A percentile compares a stretch with the other conserved stretches of the same genome.
Conservation (phyloP, 169 alveolate genomes). For the Besnoitia besnoiti region DNA sequence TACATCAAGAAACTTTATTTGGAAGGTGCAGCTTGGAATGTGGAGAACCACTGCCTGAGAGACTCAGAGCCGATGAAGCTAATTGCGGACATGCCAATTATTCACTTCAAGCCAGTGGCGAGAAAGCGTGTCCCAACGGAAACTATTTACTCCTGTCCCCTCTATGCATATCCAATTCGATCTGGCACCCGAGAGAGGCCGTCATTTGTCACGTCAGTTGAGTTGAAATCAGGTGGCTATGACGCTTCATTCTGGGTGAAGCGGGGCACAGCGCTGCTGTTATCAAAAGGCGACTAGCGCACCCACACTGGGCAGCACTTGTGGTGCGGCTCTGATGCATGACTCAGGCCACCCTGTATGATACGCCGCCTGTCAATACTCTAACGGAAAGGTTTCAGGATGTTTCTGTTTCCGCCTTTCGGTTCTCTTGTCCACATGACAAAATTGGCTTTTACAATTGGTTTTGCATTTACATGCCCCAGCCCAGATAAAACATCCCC, state of each 20-base stretch:
- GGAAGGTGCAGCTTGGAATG: constrained; percentile 96
- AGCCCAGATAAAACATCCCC: too few relatives aligned
- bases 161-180: constrained; percentile 85
- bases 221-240: constrained; percentile 83
- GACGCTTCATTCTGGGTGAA: constrained; percentile 91
- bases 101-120: constrained; percentile 91
- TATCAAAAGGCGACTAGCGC: constrained; percentile 70
- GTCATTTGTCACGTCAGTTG: constrained; percentile 81
- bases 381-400: too few relatives aligned
- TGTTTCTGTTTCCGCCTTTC: too few relatives aligned
- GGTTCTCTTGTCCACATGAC: too few relatives aligned
- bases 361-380: too few relatives aligned
- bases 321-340: too few relatives aligned
- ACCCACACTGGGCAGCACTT: too few relatives aligned
- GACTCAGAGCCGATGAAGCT: constrained; percentile 93
- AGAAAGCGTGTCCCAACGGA: constrained; percentile 79
- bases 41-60: constrained; percentile 81
- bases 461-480: too few relatives aligned
- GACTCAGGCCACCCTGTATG: too few relatives aligned
- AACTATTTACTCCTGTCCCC: constrained; percentile 89
- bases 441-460: too few relatives aligned
- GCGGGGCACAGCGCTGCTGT: constrained; percentile 92
- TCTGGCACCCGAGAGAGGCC: constrained; percentile 85
- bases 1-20: constrained; percentile 86
- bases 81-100: constrained; percentile 87